Base-by-base conservation (phyloP, 2,329 filamentous ascomycete genomes). In the Cercospora canescens region DNA sequence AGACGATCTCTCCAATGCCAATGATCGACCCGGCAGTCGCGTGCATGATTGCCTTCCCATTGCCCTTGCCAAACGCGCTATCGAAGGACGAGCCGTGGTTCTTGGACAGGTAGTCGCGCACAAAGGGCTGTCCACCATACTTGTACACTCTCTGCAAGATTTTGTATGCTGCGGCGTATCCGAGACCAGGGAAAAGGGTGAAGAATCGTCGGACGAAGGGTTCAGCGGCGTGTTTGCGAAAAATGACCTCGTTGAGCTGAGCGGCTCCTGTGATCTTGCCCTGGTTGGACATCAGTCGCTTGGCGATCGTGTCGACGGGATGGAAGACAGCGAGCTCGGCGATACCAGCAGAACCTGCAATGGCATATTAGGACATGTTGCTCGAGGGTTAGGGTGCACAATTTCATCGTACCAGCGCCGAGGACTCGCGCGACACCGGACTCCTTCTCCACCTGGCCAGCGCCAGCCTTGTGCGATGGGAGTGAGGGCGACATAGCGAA, bases 241-340 rank as follows among this genome's bases (percentile, higher is more conserved):
- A 99, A 78, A 99, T 91, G 81, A 99, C 93, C 71, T 88, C 82
- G 83, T 96, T 98, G 76, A 99, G 84, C 78, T 92, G 88, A 63
- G 86, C 77, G 30, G 82, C 74, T 60, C 82, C 85, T 63, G 81
- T 77, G 73, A 92, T 87, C 85, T 85, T 92, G 77, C 88, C 88
- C 80, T 96, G 91, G 82, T 99, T 97, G 88, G 93, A 97, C 95
- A 99, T 99, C 81, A 99, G 88, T 73, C 95, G 92, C 86, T 99
- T 99, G 70, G 95, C 94, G 76, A 96, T 97, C 59, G 95, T 99
- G 82, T 99, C 95, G 79, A 99, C 93, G 70, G 93, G 93, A 79
- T 96, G 93, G 85, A 97, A 97, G 79, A 97, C 88, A 76, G 93
- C 88, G 76, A 97, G 85, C 82, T 97, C 94, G 75, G 94, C 90